Conservation (phyloP, 805 yeast species). For the Metschnikowia kofuensis region DNA sequence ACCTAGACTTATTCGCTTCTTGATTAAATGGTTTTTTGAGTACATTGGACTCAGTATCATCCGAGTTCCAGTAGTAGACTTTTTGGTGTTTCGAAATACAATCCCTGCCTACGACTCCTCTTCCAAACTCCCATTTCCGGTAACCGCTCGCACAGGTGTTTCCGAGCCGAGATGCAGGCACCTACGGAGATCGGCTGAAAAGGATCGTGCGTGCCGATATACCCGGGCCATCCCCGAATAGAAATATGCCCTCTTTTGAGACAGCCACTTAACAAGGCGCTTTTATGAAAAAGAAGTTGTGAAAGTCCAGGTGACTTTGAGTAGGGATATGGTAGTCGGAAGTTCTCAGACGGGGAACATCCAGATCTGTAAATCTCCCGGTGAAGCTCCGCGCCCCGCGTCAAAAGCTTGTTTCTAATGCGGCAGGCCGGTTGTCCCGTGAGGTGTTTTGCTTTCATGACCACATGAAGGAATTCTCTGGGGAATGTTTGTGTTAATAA, state of each 20-base stretch:
- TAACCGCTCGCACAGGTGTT: neutral
- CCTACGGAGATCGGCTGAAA: neutral
- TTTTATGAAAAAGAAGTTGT: too few relatives aligned
- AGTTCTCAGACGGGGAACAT: neutral
- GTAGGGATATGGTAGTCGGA: too few relatives aligned
- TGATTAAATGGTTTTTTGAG: too few relatives aligned
- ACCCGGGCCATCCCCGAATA: too few relatives aligned
- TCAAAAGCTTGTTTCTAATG: neutral
- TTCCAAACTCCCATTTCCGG: neutral
- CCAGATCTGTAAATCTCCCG: neutral
- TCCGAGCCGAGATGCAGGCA: neutral
- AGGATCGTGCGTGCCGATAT: neutral
- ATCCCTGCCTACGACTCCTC: neutral
- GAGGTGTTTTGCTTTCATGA: neutral
- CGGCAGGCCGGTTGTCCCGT: neutral
- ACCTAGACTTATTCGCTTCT: too few relatives aligned
- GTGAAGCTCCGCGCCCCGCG: neutral
- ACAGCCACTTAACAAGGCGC: too few relatives aligned
- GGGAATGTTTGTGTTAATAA: neutral
- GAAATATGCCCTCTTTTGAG: too few relatives aligned
- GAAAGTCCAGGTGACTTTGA: too few relatives aligned
- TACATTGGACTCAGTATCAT: too few relatives aligned
- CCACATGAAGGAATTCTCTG: neutral
- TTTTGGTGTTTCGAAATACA: neutral
- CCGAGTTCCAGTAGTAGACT: too few relatives aligned